These are phyloP conservation scores for Styphnolobium japonicum DNA, from an alignment of 306 rosid genomes.

Conservation along the genomic window DNA sequence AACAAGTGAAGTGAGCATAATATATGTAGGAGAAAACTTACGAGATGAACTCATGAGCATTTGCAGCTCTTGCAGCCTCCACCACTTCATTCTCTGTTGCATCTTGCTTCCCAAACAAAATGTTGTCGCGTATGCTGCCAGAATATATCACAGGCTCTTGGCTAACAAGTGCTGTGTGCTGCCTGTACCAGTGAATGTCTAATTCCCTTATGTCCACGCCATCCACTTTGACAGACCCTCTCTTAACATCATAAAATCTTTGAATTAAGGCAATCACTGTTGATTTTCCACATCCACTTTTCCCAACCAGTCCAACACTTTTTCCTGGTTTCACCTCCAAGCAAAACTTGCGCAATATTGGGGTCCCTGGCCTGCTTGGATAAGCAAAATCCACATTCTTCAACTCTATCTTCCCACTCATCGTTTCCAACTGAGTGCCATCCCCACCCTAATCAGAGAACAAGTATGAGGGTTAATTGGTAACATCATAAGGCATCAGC, in stretches of 20 bases:
- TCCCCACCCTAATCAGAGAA: constrained; percentile 41
- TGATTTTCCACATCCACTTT: constrained; percentile 95
- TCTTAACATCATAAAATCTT: constrained; percentile 77
- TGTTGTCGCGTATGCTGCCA: constrained; percentile 69
- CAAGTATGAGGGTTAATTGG: neutral
- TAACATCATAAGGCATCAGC: neutral
- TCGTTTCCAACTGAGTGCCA: constrained; percentile 53
- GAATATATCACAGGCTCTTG: constrained; percentile 90
- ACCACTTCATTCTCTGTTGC: constrained; percentile 75
- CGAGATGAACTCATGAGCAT: constrained; percentile 93
- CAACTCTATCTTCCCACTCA: constrained; percentile 69
- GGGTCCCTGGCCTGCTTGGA: constrained; percentile 63
- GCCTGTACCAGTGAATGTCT: constrained; percentile 75
- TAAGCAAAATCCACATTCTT: constrained; percentile 83
- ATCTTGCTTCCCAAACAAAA: constrained; percentile 75
- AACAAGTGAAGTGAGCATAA: neutral
- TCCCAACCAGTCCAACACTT: constrained; percentile 81
- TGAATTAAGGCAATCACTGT: constrained; percentile 76
- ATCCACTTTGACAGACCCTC: constrained; percentile 75
- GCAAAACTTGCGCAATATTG: constrained; percentile 62
- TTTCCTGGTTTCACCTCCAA: constrained; percentile 82
- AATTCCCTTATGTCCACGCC: constrained; percentile 78
- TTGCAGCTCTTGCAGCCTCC: constrained; percentile 80
- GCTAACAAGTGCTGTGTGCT: constrained; percentile 79
- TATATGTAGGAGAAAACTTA: constrained; percentile 32